A percentile compares a stretch with the other conserved stretches of the same genome.
Evolutionary conservation across 78 protist species (phyloP).

Genomic region (slime mould (Dictyostelium discoideum)): dicty_2.7 NC_007090.3:3762001-3762500

Average conservation of each 20-base stretch:
- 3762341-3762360: slow-evolving; percentile 89
- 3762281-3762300: slow-evolving; percentile 53
- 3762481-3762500: slow-evolving; percentile 88
- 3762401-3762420: slow-evolving; percentile 81
- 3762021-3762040: slow-evolving; percentile 94
- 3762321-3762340: slow-evolving; percentile 83
- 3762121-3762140: slow-evolving; percentile 91
- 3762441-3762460: slow-evolving; percentile 78
- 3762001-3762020: slow-evolving; percentile 42
- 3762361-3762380: slow-evolving; percentile 95
- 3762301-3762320: slow-evolving; percentile 94
- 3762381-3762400: slow-evolving; percentile 72
- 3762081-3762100: slow-evolving; percentile 90
- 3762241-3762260: slow-evolving; percentile 69
- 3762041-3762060: slow-evolving; percentile 88
- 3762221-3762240: slow-evolving; percentile 77
- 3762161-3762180: slow-evolving; percentile 94
- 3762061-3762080: slow-evolving; percentile 87
- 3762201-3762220: slow-evolving; percentile 92
- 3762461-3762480: slow-evolving; percentile 25
- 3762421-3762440: slow-evolving; percentile 88
- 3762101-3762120: slow-evolving; percentile 78
- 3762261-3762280: slow-evolving; percentile 1
- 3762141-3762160: slow-evolving; percentile 89
- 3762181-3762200: slow-evolving; percentile 92